Conservation (phyloP, 2,329 filamentous ascomycete species). For the Cladophialophora psammophila region DNA sequence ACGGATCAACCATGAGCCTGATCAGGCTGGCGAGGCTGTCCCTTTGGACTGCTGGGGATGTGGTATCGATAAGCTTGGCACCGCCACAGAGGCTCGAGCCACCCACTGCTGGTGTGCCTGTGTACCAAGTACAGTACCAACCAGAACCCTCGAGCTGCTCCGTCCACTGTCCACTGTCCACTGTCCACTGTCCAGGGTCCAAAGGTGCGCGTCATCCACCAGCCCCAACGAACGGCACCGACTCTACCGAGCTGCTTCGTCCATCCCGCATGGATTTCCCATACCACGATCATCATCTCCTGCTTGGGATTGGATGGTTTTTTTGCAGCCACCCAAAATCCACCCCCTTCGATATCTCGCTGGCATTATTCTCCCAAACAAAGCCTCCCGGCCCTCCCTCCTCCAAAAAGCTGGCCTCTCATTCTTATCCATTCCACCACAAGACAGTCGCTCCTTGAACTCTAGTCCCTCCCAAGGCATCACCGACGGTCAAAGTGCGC, state of each 20-base stretch:
- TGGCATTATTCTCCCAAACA: conserved; percentile 20
- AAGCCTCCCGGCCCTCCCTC: conserved; percentile 7
- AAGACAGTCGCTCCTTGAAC: conserved; percentile 7
- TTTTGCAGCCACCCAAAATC: conserved; percentile 11
- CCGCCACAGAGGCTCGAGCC: neutral
- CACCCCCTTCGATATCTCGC: conserved; percentile 17
- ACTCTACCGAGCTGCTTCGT: conserved; percentile 8
- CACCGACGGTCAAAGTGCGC: conserved; percentile 20
- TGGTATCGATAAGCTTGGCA: conserved; percentile 1
- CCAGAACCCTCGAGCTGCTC: neutral
- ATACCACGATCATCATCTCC: conserved; percentile 34
- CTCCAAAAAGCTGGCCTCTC: conserved; percentile 12
- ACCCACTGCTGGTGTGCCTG: neutral
- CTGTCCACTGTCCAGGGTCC: conserved; percentile 1
- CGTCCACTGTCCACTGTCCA: conserved; percentile 1
- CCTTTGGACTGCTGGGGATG: neutral
- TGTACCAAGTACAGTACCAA: no score
- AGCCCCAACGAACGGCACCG: conserved; percentile 19
- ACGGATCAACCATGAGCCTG: neutral
- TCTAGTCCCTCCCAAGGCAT: conserved; percentile 13
- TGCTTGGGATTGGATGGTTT: conserved; percentile 35
- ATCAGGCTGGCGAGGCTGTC: neutral
- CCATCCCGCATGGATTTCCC: conserved; percentile 31
- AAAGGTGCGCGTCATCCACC: conserved; percentile 5
- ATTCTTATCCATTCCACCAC: conserved; percentile 20